phyloP scores from a whole-genome alignment of 176 grass and related monocot genomes.

The Zizania latifolia region DNA sequence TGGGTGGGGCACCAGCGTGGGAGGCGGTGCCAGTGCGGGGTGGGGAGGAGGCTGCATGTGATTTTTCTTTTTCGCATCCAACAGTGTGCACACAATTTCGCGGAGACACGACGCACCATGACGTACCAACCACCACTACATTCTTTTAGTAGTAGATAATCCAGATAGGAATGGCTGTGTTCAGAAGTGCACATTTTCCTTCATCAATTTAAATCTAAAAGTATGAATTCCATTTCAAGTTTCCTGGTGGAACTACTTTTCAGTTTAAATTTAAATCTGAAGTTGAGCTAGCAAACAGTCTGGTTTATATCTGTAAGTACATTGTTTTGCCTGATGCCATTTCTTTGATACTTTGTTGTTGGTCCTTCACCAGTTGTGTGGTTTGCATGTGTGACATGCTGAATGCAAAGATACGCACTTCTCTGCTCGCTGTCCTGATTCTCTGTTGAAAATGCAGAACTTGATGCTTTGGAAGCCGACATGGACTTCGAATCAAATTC shows the following conservation, averaged over 20 bases:
- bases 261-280: neutral
- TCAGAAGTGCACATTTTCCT: no score
- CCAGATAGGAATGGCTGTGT: no score
- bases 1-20: no score
- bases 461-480: slow-evolving; percentile 95
- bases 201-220: no score
- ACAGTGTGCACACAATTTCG: no score
- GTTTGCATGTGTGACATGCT: neutral
- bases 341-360: neutral
- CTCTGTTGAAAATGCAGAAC: slow-evolving; percentile 54
- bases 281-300: neutral
- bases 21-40: no score
- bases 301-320: neutral
- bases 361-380: neutral
- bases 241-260: neutral
- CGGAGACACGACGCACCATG: no score
- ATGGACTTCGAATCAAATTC: slow-evolving; percentile 74
- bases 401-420: neutral
- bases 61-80: no score
- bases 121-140: no score
- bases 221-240: neutral
- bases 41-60: no score
- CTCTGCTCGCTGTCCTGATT: slow-evolving; percentile 11
- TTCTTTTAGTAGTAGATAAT: no score
- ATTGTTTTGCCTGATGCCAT: neutral